Percentiles rank a stretch among this genome's conserved stretches.
Conservation (phyloP, 805 yeast genomes). For the Schizosaccharomyces cryophilus region DNA sequence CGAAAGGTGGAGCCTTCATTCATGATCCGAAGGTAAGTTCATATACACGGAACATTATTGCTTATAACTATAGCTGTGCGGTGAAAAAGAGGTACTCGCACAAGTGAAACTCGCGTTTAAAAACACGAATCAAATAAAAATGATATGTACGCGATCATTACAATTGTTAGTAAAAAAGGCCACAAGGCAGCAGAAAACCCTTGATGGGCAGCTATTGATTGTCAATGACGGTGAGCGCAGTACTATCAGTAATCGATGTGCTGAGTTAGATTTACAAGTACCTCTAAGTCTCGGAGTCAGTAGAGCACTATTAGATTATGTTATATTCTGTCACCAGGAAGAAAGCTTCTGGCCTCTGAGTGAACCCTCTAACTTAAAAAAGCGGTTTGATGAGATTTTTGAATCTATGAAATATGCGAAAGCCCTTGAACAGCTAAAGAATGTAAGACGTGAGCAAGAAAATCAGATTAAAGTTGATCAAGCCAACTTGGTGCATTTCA, state of each 20-base stretch:
- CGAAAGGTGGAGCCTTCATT: constrained; percentile 85
- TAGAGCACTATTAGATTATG: constrained; percentile 66
- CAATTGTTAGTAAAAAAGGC: constrained; percentile 42
- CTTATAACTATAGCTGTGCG: constrained; percentile 21
- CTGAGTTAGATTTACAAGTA: constrained; percentile 59
- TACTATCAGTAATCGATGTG: constrained; percentile 54
- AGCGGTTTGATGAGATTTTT: constrained; percentile 85
- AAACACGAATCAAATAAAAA: constrained; percentile 42
- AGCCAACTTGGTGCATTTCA: constrained; percentile 55
- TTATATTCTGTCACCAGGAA: constrained; percentile 91
- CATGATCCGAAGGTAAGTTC: constrained; percentile 43
- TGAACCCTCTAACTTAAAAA: constrained; percentile 72
- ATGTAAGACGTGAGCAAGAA: constrained; percentile 50
- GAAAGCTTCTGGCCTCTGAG: constrained; percentile 90
- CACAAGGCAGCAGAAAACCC: constrained; percentile 55
- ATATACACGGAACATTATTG: neutral
- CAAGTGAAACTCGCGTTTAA: constrained; percentile 74
- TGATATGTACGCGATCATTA: constrained; percentile 73
- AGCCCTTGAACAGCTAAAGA: constrained; percentile 58
- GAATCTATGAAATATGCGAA: constrained; percentile 86
- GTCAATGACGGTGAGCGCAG: constrained; percentile 37
- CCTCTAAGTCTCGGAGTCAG: constrained; percentile 76
- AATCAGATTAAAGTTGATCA: constrained; percentile 51
- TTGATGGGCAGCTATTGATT: constrained; percentile 67
- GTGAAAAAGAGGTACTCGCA: constrained; percentile 57